phyloP scores from a whole-genome alignment of 106 monocot species.

The Platanthera zijinensis region DNA sequence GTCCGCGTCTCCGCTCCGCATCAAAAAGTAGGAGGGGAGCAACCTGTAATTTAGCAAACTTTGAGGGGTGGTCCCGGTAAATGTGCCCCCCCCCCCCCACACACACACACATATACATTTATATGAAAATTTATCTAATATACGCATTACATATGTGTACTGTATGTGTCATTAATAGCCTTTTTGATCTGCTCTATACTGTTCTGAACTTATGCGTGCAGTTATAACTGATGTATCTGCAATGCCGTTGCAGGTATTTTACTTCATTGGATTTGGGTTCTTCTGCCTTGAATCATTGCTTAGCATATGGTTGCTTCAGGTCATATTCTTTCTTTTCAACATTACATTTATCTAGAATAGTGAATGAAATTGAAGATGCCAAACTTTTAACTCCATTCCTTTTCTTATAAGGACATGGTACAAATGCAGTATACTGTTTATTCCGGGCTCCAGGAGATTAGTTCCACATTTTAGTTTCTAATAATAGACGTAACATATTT shows the following conservation, averaged over 20 bases:
- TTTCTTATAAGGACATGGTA: background rate
- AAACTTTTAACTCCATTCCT: background rate
- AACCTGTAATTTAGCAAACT: too few species aligned
- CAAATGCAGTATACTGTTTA: background rate
- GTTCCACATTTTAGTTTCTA: background rate
- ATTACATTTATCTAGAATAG: background rate
- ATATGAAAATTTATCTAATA: too few species aligned
- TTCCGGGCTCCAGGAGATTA: background rate
- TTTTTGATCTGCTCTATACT: too few species aligned
- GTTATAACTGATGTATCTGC: background rate
- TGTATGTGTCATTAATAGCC: too few species aligned
- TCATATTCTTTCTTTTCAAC: background rate
- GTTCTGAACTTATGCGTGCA: too few species aligned
- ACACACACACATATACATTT: too few species aligned
- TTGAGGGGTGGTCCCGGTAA: too few species aligned
- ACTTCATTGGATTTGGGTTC: constrained; percentile 46
- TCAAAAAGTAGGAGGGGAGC: too few species aligned
- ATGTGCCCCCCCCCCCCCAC: too few species aligned
- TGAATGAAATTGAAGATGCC: background rate
- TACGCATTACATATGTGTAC: too few species aligned
- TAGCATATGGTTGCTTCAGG: constrained; percentile 54
- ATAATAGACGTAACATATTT: background rate
- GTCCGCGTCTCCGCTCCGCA: too few species aligned
- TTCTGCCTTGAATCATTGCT: constrained; percentile 44
- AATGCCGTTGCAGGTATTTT: constrained; percentile 26